Evolutionary conservation across 2,329 filamentous ascomycete species (phyloP).

Genomic region (Metarhizium humberi): DNA sequence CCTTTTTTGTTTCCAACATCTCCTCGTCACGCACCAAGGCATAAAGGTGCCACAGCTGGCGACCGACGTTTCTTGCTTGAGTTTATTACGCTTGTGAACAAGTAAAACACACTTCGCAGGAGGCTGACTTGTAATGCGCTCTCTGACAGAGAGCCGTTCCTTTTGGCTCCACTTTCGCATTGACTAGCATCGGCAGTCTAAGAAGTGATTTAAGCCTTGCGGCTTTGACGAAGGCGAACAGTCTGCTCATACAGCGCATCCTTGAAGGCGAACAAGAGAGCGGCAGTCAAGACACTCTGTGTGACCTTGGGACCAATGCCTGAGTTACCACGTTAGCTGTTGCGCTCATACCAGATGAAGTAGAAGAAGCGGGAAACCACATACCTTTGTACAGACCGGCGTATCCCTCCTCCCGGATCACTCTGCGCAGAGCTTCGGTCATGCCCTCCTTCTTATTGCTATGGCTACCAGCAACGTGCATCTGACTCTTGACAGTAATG

Average conservation of each 20-base stretch:
- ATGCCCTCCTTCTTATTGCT: constrained; percentile 74
- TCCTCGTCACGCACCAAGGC: not conserved
- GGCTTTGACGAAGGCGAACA: constrained; percentile 50
- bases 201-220: constrained; percentile 8
- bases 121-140: not conserved
- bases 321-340: constrained; percentile 24
- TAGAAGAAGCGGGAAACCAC: not conserved
- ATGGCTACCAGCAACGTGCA: constrained; percentile 73
- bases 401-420: constrained; percentile 86
- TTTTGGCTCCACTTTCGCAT: not conserved
- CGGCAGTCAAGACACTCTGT: constrained; percentile 92
- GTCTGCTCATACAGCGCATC: constrained; percentile 86
- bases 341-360: not conserved
- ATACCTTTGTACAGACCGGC: constrained; percentile 83
- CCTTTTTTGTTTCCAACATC: not conserved
- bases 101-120: too few relatives aligned
- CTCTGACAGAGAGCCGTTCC: not conserved
- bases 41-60: too few relatives aligned
- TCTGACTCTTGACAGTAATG: constrained; percentile 96
- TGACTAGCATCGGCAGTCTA: not conserved
- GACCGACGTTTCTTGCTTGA: too few relatives aligned
- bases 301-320: constrained; percentile 94
- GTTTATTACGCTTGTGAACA: too few relatives aligned
- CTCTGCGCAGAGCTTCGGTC: constrained; percentile 64
- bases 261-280: constrained; percentile 96